A percentile compares a stretch with the other conserved stretches of the same genome.
Conservation (phyloP, 176 grass and related monocot species). For the Raddia guianensis region DNA sequence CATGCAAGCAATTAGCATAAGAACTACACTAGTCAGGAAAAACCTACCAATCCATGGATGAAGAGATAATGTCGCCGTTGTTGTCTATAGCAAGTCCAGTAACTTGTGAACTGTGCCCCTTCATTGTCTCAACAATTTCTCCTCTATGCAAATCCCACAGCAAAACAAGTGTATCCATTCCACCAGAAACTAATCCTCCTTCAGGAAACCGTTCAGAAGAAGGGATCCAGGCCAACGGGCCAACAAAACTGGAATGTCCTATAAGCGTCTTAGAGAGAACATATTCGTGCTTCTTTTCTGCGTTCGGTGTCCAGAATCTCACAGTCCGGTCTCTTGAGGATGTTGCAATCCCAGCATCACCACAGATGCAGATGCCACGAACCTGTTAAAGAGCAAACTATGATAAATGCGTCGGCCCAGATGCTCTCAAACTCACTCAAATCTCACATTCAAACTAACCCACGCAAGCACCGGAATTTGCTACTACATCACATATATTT, state of each 20-base stretch:
- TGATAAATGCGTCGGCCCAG: neutral
- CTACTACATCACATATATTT: too few relatives aligned
- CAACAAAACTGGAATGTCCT: slow-evolving; percentile 89
- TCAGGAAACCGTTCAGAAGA: slow-evolving; percentile 71
- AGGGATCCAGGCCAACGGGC: slow-evolving; percentile 81
- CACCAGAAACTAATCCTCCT: slow-evolving; percentile 87
- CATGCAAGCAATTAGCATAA: neutral
- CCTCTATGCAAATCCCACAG: slow-evolving; percentile 74
- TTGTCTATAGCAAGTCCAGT: slow-evolving; percentile 80
- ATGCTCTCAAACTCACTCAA: too few relatives aligned
- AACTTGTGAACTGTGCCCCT: slow-evolving; percentile 81
- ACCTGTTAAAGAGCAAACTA: slow-evolving; percentile 46
- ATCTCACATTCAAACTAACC: too few relatives aligned
- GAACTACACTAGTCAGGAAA: neutral
- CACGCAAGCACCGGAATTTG: too few relatives aligned
- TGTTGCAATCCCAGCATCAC: slow-evolving; percentile 76
- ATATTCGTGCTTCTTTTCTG: slow-evolving; percentile 59
- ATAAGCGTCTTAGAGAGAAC: slow-evolving; percentile 74
- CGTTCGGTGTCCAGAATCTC: slow-evolving; percentile 64
- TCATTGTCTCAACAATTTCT: slow-evolving; percentile 74
- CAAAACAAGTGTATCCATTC: slow-evolving; percentile 84
- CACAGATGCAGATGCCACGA: slow-evolving; percentile 90
- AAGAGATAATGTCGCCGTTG: slow-evolving; percentile 92
- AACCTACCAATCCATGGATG: slow-evolving; percentile 88
- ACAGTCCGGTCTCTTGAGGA: slow-evolving; percentile 85